Evolutionary conservation across 441 rosid species (phyloP).

Genomic region (Pelargonium myrrhifolium): DNA sequence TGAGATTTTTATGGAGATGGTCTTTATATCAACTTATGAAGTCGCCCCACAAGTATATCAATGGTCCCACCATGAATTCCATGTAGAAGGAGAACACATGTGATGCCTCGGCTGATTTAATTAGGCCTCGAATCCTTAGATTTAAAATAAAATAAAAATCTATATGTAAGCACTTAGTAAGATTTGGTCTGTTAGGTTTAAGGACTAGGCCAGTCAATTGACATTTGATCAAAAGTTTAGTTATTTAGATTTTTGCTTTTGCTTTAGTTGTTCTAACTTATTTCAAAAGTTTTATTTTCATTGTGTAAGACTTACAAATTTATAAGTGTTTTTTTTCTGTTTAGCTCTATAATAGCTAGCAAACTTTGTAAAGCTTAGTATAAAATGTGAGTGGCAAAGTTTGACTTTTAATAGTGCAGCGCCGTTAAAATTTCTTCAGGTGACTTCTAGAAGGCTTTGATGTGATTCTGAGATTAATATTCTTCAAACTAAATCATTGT

Average conservation of each 20-base stretch:
- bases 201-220: background rate
- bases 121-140: background rate
- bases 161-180: background rate
- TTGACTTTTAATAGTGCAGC: background rate
- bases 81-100: background rate
- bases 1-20: constrained; percentile 1
- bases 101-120: background rate
- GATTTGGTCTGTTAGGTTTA: background rate
- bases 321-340: background rate
- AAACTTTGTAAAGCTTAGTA: background rate
- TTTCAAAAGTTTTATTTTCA: background rate
- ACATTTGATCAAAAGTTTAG: background rate
- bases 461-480: no score
- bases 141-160: background rate
- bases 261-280: background rate
- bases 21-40: background rate
- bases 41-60: background rate
- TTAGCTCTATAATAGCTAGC: background rate
- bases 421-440: background rate
- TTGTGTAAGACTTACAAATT: background rate
- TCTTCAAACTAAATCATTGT: no score
- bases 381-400: background rate
- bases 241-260: background rate
- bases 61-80: constrained; percentile 4
- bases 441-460: background rate